Conservation (phyloP, 2,329 filamentous ascomycete species). For the Thermomyces lanuginosus region DNA sequence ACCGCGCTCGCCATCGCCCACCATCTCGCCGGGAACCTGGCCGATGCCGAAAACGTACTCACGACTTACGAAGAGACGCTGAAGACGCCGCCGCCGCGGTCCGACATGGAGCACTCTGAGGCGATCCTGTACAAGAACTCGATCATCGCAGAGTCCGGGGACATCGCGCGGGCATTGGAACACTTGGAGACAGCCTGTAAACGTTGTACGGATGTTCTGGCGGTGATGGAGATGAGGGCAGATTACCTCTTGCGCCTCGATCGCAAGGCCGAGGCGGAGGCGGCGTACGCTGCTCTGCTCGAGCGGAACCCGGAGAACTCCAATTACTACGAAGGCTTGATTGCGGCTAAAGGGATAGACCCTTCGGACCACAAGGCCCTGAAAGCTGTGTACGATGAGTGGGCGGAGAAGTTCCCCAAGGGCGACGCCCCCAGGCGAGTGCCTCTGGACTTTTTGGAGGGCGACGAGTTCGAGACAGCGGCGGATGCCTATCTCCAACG, state of each 20-base stretch:
- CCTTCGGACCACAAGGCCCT: slow-evolving; percentile 45
- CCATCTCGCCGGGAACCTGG: slow-evolving; percentile 71
- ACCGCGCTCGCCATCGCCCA: slow-evolving; percentile 90
- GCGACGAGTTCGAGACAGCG: slow-evolving; percentile 62
- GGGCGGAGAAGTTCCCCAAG: slow-evolving; percentile 63
- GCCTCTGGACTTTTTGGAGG: slow-evolving; percentile 75
- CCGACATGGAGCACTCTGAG: slow-evolving; percentile 85
- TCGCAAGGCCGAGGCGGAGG: slow-evolving; percentile 61
- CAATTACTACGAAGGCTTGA: slow-evolving; percentile 66
- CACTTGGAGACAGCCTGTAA: slow-evolving; percentile 67
- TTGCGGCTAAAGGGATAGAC: slow-evolving; percentile 49
- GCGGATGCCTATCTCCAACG: slow-evolving; percentile 64
- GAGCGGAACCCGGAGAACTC: slow-evolving; percentile 80
- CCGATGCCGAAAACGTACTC: slow-evolving; percentile 77
- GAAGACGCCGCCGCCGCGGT: slow-evolving; percentile 58
- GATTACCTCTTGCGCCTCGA: slow-evolving; percentile 67
- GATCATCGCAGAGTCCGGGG: slow-evolving; percentile 79
- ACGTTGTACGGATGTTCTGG: slow-evolving; percentile 64
- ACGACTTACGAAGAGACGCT: slow-evolving; percentile 87
- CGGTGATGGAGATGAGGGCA: slow-evolving; percentile 70
- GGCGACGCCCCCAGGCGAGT: slow-evolving; percentile 73
- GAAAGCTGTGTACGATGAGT: slow-evolving; percentile 65
- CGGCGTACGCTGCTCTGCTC: slow-evolving; percentile 64
- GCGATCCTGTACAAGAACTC: slow-evolving; percentile 88
- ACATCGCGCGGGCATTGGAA: slow-evolving; percentile 66